Conservation (phyloP, 2,329 filamentous ascomycete species). For the Calonectria fujianensis region DNA sequence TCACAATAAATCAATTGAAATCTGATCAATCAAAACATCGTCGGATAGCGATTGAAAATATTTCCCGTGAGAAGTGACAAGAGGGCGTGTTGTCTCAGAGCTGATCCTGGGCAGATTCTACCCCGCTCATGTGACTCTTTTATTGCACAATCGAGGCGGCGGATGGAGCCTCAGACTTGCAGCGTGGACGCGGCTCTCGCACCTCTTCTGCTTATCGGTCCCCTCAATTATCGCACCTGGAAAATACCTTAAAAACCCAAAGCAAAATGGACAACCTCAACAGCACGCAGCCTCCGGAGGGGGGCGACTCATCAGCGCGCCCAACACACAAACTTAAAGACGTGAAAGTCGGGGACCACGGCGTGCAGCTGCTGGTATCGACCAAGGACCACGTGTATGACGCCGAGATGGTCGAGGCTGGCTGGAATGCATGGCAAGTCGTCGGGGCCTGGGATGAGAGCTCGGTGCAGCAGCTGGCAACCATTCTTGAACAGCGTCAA, state of each 20-base stretch:
- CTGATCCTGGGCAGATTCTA: slow-evolving; percentile 7
- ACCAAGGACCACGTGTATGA: slow-evolving; percentile 50
- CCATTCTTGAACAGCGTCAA: slow-evolving; percentile 31
- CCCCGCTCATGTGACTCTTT: slow-evolving; percentile 37
- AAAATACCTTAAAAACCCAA: background rate
- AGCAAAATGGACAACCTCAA: slow-evolving; percentile 4
- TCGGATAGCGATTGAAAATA: too few species aligned
- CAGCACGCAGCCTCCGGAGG: background rate
- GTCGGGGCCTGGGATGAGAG: slow-evolving; percentile 46
- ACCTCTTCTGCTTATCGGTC: background rate
- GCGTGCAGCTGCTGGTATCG: slow-evolving; percentile 48
- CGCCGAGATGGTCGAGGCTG: slow-evolving; percentile 40
- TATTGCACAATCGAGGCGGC: background rate
- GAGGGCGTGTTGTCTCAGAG: background rate
- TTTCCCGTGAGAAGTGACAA: background rate
- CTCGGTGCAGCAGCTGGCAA: slow-evolving; percentile 33
- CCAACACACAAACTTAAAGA: slow-evolving; percentile 24
- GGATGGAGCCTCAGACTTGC: background rate
- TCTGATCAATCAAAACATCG: background rate
- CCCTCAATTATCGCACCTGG: background rate
- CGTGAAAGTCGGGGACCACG: slow-evolving; percentile 43
- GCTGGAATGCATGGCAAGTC: slow-evolving; percentile 44
- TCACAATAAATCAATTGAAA: background rate
- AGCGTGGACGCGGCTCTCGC: background rate
- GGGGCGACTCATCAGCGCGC: background rate